Base-by-base conservation (phyloP, 2,329 filamentous ascomycete genomes). In the Ophiobolus disseminans region DNA sequence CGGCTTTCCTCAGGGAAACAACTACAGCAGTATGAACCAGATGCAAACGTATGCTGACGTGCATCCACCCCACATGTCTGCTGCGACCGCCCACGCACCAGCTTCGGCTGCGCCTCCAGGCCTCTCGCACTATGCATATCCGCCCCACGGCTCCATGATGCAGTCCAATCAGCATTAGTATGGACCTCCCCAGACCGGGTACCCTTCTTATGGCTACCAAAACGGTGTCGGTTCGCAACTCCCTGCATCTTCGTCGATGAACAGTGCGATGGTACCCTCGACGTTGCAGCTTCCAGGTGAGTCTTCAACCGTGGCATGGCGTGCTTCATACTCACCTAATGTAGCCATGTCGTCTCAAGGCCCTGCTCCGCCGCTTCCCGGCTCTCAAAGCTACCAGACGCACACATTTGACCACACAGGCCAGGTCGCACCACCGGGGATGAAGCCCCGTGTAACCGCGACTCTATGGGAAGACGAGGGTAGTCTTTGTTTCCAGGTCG, bases 381-480 rank as follows among this genome's bases (percentile, higher is more conserved):
- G 67, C 19, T 61, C 66, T 11, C 70, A 70, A 44, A 65, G 53
- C 52, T 72, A 71, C 36, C 65, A 65, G 14, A 77, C 66, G 3
- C 82, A 82, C 58, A 76, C 81, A 20, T 91, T 89, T 68, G 94
- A 97, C 70, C 88, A 87, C 6, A 95, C 90, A n/a, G 94, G 94
- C 7, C 94, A 97, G 73, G 78, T 96, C 50, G 90, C 91, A 14
- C 94, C 94, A 7, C 89, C 90, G 3, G 93, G 93, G 22, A 95
- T 96, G 85, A 97, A 97, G 78, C 94, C 94, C 16, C 83, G 93
- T 54, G 94, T 99, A 21, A 97, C 94, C 4, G 94, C 94, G 7
- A 99, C 94, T 0, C 75, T 99, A 19, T 99, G 94, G 94, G 94
- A 97, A 78, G 94, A 99, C 61, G 94, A 99, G 70, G 94, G 94